Evolutionary conservation across 2,329 filamentous ascomycete genomes (phyloP).

Genomic region (Thyridium curvatum): DNA sequence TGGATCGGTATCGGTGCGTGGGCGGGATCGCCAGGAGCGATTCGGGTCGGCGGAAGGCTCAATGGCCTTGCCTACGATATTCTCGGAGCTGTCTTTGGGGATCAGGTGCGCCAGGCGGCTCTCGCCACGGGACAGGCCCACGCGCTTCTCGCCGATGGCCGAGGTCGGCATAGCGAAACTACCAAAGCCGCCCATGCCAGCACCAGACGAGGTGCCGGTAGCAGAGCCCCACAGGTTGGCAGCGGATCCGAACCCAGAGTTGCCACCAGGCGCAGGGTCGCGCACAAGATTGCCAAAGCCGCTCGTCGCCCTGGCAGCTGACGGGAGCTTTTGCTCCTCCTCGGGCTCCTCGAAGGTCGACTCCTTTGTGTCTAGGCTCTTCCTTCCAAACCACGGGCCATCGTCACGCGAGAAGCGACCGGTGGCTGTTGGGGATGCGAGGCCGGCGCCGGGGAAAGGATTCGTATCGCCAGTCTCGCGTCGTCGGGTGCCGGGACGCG

Average conservation of each 20-base stretch:
- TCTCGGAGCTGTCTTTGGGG: conserved; percentile 69
- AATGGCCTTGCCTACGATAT: conserved; percentile 42
- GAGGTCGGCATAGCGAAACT: conserved; percentile 69
- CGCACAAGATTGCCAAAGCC: conserved; percentile 44
- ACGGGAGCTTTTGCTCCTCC: conserved; percentile 30
- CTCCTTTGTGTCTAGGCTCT: conserved; percentile 47
- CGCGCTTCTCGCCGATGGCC: conserved; percentile 64
- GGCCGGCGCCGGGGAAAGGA: conserved; percentile 45
- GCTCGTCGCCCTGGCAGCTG: conserved; percentile 19
- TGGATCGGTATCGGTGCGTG: conserved; percentile 68
- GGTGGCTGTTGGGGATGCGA: conserved; percentile 55
- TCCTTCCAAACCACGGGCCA: conserved; percentile 52
- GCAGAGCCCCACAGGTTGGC: conserved; percentile 40
- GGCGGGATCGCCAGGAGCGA: conserved; percentile 51
- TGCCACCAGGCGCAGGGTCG: conserved; percentile 23
- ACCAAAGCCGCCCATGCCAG: conserved; percentile 80
- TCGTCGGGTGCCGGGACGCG: conserved; percentile 70
- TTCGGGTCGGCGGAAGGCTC: conserved; percentile 38
- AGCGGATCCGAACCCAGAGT: conserved; percentile 32
- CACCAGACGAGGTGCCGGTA: conserved; percentile 55
- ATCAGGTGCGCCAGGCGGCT: conserved; percentile 84
- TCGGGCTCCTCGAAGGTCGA: conserved; percentile 45
- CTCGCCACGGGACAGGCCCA: conserved; percentile 63
- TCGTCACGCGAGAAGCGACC: conserved; percentile 60
- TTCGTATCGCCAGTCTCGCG: conserved; percentile 73